These are phyloP conservation scores for Aurantiochytrium sp. DNA, from an alignment of 108 stramenopile genomes.

Conservation along the genomic window DNA sequence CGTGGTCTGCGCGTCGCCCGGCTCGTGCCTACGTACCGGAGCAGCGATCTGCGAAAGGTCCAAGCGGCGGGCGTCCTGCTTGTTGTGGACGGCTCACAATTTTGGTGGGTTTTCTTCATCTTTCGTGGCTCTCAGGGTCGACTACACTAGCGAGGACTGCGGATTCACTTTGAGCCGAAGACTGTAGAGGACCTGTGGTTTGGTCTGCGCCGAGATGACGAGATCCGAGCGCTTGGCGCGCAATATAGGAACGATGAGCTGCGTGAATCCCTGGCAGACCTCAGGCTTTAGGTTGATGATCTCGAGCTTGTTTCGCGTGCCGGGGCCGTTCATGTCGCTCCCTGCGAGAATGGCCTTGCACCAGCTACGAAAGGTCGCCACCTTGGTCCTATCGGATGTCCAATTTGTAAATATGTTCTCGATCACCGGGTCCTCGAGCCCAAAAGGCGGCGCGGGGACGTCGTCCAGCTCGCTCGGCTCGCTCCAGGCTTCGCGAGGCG, in stretches of 20 bases:
- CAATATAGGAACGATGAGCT: not conserved
- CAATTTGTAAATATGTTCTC: not conserved
- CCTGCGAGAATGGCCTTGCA: not conserved
- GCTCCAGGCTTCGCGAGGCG: not conserved
- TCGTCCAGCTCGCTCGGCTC: not conserved
- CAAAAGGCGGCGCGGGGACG: not conserved
- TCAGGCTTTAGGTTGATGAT: not conserved
- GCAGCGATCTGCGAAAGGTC: too few relatives aligned
- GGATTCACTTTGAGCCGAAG: not conserved
- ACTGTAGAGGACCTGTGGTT: not conserved
- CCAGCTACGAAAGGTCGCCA: not conserved
- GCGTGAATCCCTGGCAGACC: slow-evolving; percentile 16
- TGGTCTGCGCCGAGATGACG: not conserved
- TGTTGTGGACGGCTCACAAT: too few relatives aligned
- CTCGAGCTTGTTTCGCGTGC: not conserved
- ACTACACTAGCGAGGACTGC: not conserved
- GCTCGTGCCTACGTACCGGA: too few relatives aligned
- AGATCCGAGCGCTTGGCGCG: not conserved
- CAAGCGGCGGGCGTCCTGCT: too few relatives aligned
- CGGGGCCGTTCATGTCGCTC: not conserved
- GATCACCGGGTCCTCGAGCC: not conserved
- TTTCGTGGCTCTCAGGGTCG: too few relatives aligned
- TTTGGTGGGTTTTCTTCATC: too few relatives aligned
- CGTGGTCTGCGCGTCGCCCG: too few relatives aligned
- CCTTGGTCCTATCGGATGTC: not conserved